Evolutionary conservation across 2,329 filamentous ascomycete genomes (phyloP), one percentile per base, ranked within the genome.

Genomic region (Fusarium ramigenum): DNA sequence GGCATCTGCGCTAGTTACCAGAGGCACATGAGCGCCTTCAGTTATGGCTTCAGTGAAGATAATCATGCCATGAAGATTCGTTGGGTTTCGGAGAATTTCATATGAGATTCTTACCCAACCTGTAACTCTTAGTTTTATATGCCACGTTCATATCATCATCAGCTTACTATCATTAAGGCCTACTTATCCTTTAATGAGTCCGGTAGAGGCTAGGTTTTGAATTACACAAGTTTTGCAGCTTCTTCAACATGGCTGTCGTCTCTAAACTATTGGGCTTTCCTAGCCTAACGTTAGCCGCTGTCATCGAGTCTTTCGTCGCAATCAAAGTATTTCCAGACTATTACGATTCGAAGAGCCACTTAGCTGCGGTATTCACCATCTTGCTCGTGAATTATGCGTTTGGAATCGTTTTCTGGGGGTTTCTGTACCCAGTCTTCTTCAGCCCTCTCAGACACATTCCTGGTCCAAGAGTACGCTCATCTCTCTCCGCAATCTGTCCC

Each of bases 321-420:
- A 76, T 79, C 61, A 82, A 79, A 42, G 25, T 78, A 1, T 73
- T 79, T 36, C 74, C 76, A 3, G 52, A 66, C 7, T 77, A 73
- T 30, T 74, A 74, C 28, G 61, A 53, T 30, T 54, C 56, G 1
- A 49, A 73, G 23, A 76, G 64, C 7, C 72, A 72, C 16, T 16
- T 79, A 3, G 37, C 63, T 16, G 37, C 62, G n/a, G 70, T 76
- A 0, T 30, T 37, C 0, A 57, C 54, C 0, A 68, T 78, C 8
- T 42, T 77, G 11, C 23, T 67, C 0, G 39, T 57, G 8, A 78
- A 78, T 23, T 77, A 78, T 73, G 69, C 44, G 0, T 73, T 77
- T 19, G 75, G 70, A 4, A 21, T 68, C 4, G 2, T 76, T 5
- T 76, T 73, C 30, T 72, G 77, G 71, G 28, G 47, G 5, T 16